A percentile compares a stretch with the other conserved stretches of the same genome.
phyloP scores from a whole-genome alignment of 192 early-diverging fungal species.

The Hyaloraphidium curvatum region DNA sequence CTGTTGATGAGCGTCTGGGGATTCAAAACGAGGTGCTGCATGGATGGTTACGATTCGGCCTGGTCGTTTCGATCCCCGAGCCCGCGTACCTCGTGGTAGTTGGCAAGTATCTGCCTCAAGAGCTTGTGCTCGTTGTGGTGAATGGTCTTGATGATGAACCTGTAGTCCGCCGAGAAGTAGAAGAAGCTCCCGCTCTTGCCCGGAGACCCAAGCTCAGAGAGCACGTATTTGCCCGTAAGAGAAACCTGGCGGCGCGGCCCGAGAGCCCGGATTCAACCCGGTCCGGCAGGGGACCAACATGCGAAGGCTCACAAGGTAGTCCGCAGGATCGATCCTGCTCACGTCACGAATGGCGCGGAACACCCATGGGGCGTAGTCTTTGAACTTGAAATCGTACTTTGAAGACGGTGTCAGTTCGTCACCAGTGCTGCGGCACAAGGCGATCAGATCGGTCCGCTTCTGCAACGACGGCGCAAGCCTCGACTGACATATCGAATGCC shows the following conservation, averaged over 20 bases:
- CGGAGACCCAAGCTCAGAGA: slow-evolving; percentile 82
- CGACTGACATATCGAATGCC: slow-evolving; percentile 54
- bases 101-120: slow-evolving; percentile 61
- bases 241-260: slow-evolving; percentile 33
- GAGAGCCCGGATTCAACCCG: neutral
- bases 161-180: slow-evolving; percentile 94
- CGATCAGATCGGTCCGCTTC: neutral
- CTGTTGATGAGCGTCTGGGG: slow-evolving; percentile 84
- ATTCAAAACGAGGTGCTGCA: slow-evolving; percentile 57
- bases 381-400: slow-evolving; percentile 97
- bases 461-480: neutral
- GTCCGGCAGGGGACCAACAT: slow-evolving; percentile 1
- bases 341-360: slow-evolving; percentile 75
- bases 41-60: neutral
- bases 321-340: slow-evolving; percentile 74
- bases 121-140: slow-evolving; percentile 89
- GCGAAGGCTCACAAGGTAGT: slow-evolving; percentile 57
- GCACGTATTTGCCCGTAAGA: slow-evolving; percentile 86
- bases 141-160: slow-evolving; percentile 98
- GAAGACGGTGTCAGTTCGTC: slow-evolving; percentile 90
- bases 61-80: too few relatives aligned
- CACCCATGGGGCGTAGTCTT: slow-evolving; percentile 96
- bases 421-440: slow-evolving; percentile 34
- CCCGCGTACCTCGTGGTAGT: slow-evolving; percentile 72
- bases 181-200: slow-evolving; percentile 95